Evolutionary conservation across 495 filamentous ascomycete species (phyloP), one percentile per base, ranked within the genome.

Genomic region (Aspergillus bridgeri): DNA sequence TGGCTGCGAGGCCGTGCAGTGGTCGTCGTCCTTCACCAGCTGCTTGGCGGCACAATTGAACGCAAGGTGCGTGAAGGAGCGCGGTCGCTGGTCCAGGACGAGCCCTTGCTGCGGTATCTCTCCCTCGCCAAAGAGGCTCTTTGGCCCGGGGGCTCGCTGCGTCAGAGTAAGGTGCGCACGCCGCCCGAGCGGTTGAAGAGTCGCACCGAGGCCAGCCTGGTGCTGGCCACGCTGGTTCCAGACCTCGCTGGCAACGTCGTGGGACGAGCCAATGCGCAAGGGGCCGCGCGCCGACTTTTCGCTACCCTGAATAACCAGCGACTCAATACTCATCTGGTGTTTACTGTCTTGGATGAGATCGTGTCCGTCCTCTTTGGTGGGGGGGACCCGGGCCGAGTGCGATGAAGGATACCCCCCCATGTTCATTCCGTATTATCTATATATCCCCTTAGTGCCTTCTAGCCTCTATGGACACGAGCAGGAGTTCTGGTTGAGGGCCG

Each of bases 1-100:
- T 95, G 65, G 93, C 83, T 99, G 6, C 89, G 95, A 18, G 95
- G 94, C 8, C 86, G 95, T 18, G 94, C 95, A 15, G 95, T 98
- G 1, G 93, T 99, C 24, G 90, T 89, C 9, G 85, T 89, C 9
- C 76, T 89, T 20, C 86, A 89, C 52, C 85, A 89, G 55, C 79
- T 89, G 4, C 80, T 89, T 5, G 96, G 76, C 58, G 96, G 80
- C 70, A 98, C 81, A 64, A 95, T 99, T 56, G 95, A 99, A 75
- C 86, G 92, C 25, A 94, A 93, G 71, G 87, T 96, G 38, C 85
- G 92, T 21, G 95, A 99, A 29, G 86, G 85, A 27, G 85, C 87
- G 33, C 84, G 83, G 56, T 74, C 77, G 18, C 67, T 92, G 13
- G 64, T 89, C 23, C 83, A 89, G 46, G 92, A 97, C 63, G 88